phyloP scores from a whole-genome alignment of 2,329 filamentous ascomycete genomes.

The Plectosphaerella sp. region DNA sequence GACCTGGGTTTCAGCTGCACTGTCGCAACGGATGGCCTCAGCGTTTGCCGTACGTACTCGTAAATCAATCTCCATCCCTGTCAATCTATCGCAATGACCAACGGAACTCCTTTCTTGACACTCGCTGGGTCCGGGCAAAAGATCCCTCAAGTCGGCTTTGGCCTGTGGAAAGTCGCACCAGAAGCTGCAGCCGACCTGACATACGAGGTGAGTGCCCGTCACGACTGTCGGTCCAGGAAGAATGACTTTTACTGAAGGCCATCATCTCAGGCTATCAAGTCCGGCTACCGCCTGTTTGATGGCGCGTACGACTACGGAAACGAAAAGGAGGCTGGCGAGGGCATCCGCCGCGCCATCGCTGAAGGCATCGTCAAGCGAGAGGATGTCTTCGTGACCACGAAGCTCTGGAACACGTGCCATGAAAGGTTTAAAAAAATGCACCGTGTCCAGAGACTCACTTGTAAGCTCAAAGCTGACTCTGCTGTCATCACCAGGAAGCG shows the following conservation, averaged over 20 bases:
- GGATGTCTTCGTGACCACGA: conserved; percentile 80
- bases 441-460: too few relatives aligned
- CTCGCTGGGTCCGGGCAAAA: conserved; percentile 18
- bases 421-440: too few relatives aligned
- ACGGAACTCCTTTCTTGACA: background rate
- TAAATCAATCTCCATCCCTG: background rate
- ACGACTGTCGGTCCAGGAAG: background rate
- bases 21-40: too few relatives aligned
- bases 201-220: conserved; percentile 50
- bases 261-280: conserved; percentile 37
- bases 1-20: too few relatives aligned
- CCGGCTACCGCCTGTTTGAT: conserved; percentile 48
- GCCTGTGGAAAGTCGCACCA: conserved; percentile 64
- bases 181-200: conserved; percentile 46
- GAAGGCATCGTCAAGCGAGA: conserved; percentile 64
- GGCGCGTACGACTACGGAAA: conserved; percentile 57
- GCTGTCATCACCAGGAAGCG: conserved; percentile 38
- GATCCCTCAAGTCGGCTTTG: conserved; percentile 60
- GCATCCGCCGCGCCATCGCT: conserved; percentile 50
- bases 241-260: background rate
- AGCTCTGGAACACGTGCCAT: conserved; percentile 81
- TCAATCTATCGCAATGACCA: background rate
- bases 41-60: background rate
- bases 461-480: too few relatives aligned
- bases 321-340: conserved; percentile 61